Base-by-base conservation (phyloP, 371 early-diverging fungal species). In the Rhizopus arrhizus region DNA sequence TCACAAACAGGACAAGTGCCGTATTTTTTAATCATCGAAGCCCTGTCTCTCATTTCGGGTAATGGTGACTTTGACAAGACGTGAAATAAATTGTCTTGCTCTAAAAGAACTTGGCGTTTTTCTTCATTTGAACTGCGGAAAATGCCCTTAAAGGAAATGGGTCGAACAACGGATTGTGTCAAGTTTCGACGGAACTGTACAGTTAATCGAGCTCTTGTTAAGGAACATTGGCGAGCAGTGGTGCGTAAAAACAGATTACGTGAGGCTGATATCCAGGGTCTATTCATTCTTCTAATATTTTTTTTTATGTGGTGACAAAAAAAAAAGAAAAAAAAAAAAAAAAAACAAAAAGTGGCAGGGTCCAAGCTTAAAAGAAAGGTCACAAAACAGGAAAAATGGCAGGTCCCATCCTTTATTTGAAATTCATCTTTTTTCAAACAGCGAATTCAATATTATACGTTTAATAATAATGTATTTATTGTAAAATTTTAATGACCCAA, bases 1-100 rank as follows among this genome's bases (percentile, higher is more conserved):
- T 86, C 85, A 67, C 93, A 92, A 2, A 85, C 86, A 47, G 92
- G 88, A 63, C 93, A 92, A 12, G 77, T 73, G 45, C 92, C 92
- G 55, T 90, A 86, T 43, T 78, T 72, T 40, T 78, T 79, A 53
- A 91, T 88, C 61, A 88, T 81, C 52, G 82, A 70, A 33, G 82
- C 88, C 55, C 89, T 85, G 50, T 86, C 84, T 61, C 85, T 84
- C 60, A 92, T 74, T 57, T 87, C 89, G 13, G 82, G 75, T 53
- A 91, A 72, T 43, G 92, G 92, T 12, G 92, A 91, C 67, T 84
- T 70, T 29, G 88, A 84, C 12, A 91, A 74, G 12, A 83, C 80
- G 53, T 92, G 90, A 59, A 91, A 91, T 16, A 91, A 72, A 56
- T 89, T 75, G 65, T 85, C 83, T 48, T 81, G 78, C 11, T 73